Evolutionary conservation across 352 stramenopile species (phyloP).

Genomic region (Achlya hypogyna): DNA sequence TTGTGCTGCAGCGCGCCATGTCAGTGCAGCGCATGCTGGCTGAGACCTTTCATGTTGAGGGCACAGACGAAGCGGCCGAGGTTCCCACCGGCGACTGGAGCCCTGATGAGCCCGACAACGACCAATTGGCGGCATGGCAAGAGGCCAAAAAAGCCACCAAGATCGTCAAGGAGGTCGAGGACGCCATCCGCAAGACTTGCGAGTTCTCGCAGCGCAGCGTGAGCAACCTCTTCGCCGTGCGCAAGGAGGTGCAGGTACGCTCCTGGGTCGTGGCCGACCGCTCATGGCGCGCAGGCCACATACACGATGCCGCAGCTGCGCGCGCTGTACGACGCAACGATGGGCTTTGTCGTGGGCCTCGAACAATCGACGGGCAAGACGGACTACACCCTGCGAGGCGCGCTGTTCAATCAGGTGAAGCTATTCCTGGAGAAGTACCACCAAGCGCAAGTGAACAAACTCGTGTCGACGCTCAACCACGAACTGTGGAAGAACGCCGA

Average conservation of each 20-base stretch:
- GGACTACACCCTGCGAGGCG: constrained; percentile 86
- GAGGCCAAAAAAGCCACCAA: constrained; percentile 56
- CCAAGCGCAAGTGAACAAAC: constrained; percentile 83
- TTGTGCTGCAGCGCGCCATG: constrained; percentile 69
- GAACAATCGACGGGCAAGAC: constrained; percentile 88
- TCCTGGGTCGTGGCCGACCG: not conserved
- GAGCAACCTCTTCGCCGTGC: constrained; percentile 77
- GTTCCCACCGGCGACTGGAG: not conserved
- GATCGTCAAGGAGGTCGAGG: constrained; percentile 76
- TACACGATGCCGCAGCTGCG: constrained; percentile 91
- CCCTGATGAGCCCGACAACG: constrained; percentile 6
- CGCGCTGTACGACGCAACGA: constrained; percentile 90
- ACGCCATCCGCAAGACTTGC: constrained; percentile 76
- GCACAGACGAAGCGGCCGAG: too few relatives aligned
- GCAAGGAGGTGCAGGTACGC: constrained; percentile 67
- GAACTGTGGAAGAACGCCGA: constrained; percentile 93
- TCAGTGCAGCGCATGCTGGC: constrained; percentile 65
- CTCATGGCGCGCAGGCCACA: constrained; percentile 26
- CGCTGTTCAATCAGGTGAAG: constrained; percentile 91
- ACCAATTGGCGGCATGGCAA: constrained; percentile 64
- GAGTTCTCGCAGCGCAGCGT: constrained; percentile 82
- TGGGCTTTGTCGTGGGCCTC: constrained; percentile 88
- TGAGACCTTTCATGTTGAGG: constrained; percentile 32
- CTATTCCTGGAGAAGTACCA: constrained; percentile 94
- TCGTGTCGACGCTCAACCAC: constrained; percentile 92